Percentiles rank a stretch among this genome's conserved stretches.
Conservation (phyloP, 176 grass and related monocot species). For the Cenchrus purpureus region DNA sequence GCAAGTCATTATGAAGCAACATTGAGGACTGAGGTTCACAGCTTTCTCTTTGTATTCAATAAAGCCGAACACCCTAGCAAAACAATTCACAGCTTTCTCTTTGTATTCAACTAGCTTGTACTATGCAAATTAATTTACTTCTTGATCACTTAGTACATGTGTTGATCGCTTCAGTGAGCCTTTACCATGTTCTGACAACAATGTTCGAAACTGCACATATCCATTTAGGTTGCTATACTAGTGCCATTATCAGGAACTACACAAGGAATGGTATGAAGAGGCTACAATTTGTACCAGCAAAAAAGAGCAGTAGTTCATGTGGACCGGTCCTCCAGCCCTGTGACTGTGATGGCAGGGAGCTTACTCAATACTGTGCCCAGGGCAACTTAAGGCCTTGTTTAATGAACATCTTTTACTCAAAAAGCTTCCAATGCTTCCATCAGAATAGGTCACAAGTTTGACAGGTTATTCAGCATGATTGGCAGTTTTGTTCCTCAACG, state of each 20-base stretch:
- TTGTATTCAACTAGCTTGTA: not conserved
- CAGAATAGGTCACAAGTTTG: slow-evolving; percentile 6
- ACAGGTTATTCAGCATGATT: slow-evolving; percentile 24
- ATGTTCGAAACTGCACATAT: not conserved
- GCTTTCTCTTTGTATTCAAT: no score
- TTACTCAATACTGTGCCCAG: not conserved
- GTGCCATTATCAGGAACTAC: slow-evolving; percentile 9
- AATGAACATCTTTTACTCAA: not conserved
- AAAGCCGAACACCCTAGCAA: not conserved
- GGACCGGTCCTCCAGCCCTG: not conserved
- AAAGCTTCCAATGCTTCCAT: not conserved
- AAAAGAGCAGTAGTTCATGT: not conserved
- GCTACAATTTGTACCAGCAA: slow-evolving; percentile 42
- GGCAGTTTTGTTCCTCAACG: not conserved
- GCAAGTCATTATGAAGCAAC: not conserved
- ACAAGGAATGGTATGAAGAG: slow-evolving; percentile 1
- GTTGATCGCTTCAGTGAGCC: not conserved
- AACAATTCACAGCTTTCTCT: not conserved
- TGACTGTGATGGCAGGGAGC: not conserved
- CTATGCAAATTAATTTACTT: not conserved
- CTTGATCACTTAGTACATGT: not conserved
- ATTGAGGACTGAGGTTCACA: no score
- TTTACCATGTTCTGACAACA: not conserved
- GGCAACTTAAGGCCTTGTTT: not conserved
- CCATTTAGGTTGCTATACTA: not conserved